Conservation (phyloP, 1,284 basidiomycete genomes). For the Microbotryum silenes-acaulis region DNA sequence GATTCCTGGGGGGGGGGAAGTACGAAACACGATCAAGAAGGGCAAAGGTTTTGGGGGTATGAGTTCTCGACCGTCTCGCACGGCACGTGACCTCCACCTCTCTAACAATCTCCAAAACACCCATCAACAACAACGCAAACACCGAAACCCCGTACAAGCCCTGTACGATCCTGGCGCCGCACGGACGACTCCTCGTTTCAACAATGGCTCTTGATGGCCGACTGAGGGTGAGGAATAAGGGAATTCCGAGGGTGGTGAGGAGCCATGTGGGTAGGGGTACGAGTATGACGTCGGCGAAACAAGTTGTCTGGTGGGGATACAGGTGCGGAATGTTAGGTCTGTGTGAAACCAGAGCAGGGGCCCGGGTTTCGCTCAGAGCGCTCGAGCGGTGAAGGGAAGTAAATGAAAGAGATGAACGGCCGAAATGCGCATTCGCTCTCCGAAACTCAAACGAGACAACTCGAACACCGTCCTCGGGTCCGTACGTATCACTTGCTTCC, state of each 20-base stretch:
- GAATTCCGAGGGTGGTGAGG: not conserved
- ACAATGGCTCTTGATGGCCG: too few species aligned
- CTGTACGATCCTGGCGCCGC: not conserved
- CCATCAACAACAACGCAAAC: not conserved
- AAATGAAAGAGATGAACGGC: too few species aligned
- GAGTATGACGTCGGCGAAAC: slow-evolving; percentile 5
- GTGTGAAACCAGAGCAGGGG: not conserved
- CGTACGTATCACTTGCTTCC: not conserved
- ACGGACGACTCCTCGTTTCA: too few species aligned
- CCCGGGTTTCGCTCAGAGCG: too few species aligned
- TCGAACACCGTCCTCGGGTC: too few species aligned
- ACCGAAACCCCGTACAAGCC: not conserved
- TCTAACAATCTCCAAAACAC: not conserved
- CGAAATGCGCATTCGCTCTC: too few species aligned
- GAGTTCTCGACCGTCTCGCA: too few species aligned
- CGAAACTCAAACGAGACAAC: too few species aligned
- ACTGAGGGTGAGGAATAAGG: not conserved
- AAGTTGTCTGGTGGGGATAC: not conserved
- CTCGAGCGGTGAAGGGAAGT: too few species aligned
- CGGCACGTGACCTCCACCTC: too few species aligned
- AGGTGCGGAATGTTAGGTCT: not conserved
- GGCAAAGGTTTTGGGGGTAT: too few species aligned
- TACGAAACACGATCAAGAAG: too few species aligned
- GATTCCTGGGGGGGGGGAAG: not conserved
- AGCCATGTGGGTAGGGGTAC: slow-evolving; percentile 1